Evolutionary conservation across 495 filamentous ascomycete species (phyloP).

Genomic region (Clavariopsis aquatica): DNA sequence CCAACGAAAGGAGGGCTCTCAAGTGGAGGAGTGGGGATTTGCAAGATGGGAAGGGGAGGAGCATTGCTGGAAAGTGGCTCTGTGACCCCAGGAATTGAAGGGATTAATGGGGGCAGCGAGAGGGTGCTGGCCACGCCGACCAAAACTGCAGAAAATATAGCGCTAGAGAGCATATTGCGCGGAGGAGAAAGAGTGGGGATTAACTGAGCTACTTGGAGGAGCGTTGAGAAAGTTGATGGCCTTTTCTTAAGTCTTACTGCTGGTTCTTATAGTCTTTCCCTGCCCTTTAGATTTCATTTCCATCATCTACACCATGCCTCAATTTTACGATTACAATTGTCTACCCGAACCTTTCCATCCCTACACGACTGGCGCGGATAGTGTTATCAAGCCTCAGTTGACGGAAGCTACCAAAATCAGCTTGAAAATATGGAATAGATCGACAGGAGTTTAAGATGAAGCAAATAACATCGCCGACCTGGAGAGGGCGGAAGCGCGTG

Average conservation of each 20-base stretch:
- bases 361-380: constrained; percentile 14
- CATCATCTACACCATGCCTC: neutral
- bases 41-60: constrained; percentile 59
- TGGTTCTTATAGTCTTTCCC: constrained; percentile 13
- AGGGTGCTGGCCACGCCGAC: constrained; percentile 33
- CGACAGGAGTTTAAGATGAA: constrained; percentile 14
- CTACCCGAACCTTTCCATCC: constrained; percentile 17
- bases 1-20: constrained; percentile 56
- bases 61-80: constrained; percentile 53
- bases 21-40: constrained; percentile 59
- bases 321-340: neutral
- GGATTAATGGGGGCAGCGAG: constrained; percentile 58
- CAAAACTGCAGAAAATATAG: constrained; percentile 22
- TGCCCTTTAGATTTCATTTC: neutral
- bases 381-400: constrained; percentile 25
- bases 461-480: constrained; percentile 16
- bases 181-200: neutral
- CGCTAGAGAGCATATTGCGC: constrained; percentile 21
- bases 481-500: neutral
- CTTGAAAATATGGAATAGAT: constrained; percentile 13
- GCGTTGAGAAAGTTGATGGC: constrained; percentile 19
- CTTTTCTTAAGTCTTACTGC: neutral
- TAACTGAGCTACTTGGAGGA: constrained; percentile 21
- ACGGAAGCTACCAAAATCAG: constrained; percentile 15
- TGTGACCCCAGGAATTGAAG: constrained; percentile 59